A percentile compares a stretch with the other conserved stretches of the same genome.
phyloP scores from a whole-genome alignment of 768 basidiomycete genomes.

The Hericium coralloides region DNA sequence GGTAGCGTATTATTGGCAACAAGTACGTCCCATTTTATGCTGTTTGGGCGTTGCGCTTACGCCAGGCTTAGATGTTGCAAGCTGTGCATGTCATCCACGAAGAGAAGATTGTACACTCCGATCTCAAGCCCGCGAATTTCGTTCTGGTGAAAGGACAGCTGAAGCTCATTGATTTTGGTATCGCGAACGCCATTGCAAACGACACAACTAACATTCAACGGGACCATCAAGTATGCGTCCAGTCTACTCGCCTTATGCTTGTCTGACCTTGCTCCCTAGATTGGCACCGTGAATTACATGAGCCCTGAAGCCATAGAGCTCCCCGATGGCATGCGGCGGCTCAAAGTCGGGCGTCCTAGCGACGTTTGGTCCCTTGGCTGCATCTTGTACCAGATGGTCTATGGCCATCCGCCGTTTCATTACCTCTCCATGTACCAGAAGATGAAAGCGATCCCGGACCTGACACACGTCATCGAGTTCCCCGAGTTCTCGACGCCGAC shows the following conservation, averaged over 20 bases:
- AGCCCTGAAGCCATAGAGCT: constrained; percentile 94
- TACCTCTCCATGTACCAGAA: constrained; percentile 77
- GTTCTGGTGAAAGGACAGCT: constrained; percentile 91
- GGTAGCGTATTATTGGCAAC: constrained; percentile 95
- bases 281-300: constrained; percentile 99
- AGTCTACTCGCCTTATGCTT: neutral
- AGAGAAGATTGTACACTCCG: constrained; percentile 97
- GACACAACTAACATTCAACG: constrained; percentile 98
- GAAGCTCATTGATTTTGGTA: constrained; percentile 99
- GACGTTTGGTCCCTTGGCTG: constrained; percentile 98
- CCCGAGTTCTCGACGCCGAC: constrained; percentile 58
- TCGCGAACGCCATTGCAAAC: constrained; percentile 96
- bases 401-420: constrained; percentile 89
- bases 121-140: constrained; percentile 97
- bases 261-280: constrained; percentile 33
- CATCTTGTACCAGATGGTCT: constrained; percentile 98
- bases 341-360: constrained; percentile 91
- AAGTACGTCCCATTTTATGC: constrained; percentile 42
- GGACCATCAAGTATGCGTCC: constrained; percentile 70
- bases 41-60: neutral
- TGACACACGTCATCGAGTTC: constrained; percentile 69
- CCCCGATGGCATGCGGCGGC: constrained; percentile 75
- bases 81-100: constrained; percentile 98
- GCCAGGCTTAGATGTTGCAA: constrained; percentile 76
- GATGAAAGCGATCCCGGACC: constrained; percentile 90